Percentiles rank a stretch among this genome's conserved stretches.
Evolutionary conservation across 1,139 yeast species (phyloP).

Genomic region (Candida dubliniensis): DNA sequence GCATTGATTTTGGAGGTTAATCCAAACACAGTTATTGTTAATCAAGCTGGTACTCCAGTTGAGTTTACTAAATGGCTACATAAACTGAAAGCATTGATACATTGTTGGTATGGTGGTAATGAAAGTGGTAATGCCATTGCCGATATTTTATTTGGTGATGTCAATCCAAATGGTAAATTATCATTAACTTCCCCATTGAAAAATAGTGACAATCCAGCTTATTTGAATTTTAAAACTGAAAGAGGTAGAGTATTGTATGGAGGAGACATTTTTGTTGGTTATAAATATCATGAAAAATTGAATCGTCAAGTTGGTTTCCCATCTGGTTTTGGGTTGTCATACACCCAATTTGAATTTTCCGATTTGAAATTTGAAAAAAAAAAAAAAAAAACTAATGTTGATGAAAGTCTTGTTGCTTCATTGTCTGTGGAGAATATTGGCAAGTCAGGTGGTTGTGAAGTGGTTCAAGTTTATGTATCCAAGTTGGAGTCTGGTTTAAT

Average conservation of each 20-base stretch:
- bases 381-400: slow-evolving; percentile 11
- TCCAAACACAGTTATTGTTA: slow-evolving; percentile 52
- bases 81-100: slow-evolving; percentile 48
- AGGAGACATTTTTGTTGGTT: slow-evolving; percentile 59
- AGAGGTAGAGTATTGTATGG: slow-evolving; percentile 58
- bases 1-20: slow-evolving; percentile 47
- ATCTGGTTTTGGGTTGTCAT: slow-evolving; percentile 63
- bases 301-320: slow-evolving; percentile 51
- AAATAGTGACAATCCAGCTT: slow-evolving; percentile 45
- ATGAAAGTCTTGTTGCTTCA: slow-evolving; percentile 17
- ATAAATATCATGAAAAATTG: slow-evolving; percentile 55
- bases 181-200: slow-evolving; percentile 46
- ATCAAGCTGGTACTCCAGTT: slow-evolving; percentile 67
- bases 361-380: slow-evolving; percentile 7
- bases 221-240: slow-evolving; percentile 32
- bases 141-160: slow-evolving; percentile 27
- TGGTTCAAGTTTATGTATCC: slow-evolving; percentile 45
- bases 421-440: slow-evolving; percentile 46
- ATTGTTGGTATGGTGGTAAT: slow-evolving; percentile 45
- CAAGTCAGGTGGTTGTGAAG: slow-evolving; percentile 40
- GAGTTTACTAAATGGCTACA: slow-evolving; percentile 54
- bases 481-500: slow-evolving; percentile 39
- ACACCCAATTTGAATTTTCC: slow-evolving; percentile 42
- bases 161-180: slow-evolving; percentile 30
- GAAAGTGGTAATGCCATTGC: slow-evolving; percentile 27